phyloP scores from a whole-genome alignment of 345 rosid species.

The Populus deltoides region DNA sequence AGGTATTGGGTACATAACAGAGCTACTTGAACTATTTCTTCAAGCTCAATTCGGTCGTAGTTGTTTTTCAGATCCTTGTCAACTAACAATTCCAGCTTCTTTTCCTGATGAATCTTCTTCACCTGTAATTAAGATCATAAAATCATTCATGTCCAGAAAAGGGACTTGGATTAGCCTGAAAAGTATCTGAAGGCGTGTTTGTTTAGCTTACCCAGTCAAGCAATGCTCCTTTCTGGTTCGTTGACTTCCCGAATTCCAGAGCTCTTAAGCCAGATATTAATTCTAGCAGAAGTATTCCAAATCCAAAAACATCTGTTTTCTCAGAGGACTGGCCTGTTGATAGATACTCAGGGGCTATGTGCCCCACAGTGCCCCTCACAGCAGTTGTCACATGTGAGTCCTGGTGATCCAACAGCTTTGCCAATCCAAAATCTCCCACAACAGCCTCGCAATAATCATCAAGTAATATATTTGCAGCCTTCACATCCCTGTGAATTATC shows the following conservation, averaged over 20 bases:
- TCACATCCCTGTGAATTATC: constrained; percentile 92
- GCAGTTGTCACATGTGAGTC: constrained; percentile 94
- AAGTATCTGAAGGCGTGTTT: background rate
- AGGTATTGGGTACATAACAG: constrained; percentile 80
- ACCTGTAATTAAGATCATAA: constrained; percentile 44
- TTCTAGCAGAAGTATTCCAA: constrained; percentile 86
- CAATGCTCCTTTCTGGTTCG: constrained; percentile 80
- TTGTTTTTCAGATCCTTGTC: constrained; percentile 77
- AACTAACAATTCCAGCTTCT: constrained; percentile 74
- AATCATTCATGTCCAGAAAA: background rate
- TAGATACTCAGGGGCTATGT: constrained; percentile 92
- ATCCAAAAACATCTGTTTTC: constrained; percentile 95
- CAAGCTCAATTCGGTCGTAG: constrained; percentile 71
- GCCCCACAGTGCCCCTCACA: constrained; percentile 94
- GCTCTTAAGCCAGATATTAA: constrained; percentile 78
- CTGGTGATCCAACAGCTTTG: constrained; percentile 81
- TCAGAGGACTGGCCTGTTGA: constrained; percentile 94
- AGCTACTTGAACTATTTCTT: constrained; percentile 86
- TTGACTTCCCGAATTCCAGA: constrained; percentile 74
- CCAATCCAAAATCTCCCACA: constrained; percentile 94
- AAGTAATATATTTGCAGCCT: constrained; percentile 92
- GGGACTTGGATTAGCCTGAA: background rate
- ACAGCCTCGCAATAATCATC: constrained; percentile 82
- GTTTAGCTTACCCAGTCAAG: constrained; percentile 79
- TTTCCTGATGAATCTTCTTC: constrained; percentile 81